Conservation (phyloP, 176 grass and related monocot genomes). For the Dendrocalamus sinicus region DNA sequence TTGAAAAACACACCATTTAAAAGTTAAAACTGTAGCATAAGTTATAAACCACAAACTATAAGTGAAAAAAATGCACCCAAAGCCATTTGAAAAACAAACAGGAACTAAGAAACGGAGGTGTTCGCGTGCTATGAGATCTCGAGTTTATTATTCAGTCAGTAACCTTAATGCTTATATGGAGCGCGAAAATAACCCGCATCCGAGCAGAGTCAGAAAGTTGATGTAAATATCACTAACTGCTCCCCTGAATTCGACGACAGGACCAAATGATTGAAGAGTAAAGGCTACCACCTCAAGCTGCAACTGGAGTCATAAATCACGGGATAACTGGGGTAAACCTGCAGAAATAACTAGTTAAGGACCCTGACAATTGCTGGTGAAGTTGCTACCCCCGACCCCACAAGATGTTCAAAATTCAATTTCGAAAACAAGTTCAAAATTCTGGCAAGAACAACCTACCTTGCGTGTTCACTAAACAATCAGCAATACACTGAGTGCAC, state of each 20-base stretch:
- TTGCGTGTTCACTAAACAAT: neutral
- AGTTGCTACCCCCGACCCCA: neutral
- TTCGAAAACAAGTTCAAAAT: neutral
- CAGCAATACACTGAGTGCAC: neutral
- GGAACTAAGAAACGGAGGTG: neutral
- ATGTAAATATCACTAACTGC: neutral
- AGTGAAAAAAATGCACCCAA: no score
- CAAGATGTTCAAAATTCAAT: neutral
- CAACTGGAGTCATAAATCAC: neutral
- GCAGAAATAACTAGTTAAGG: neutral
- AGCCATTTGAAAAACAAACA: neutral
- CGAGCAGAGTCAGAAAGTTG: neutral
- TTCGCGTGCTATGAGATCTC: neutral
- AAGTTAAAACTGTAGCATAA: fast-evolving
- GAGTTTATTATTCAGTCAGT: neutral
- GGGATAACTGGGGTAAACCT: neutral
- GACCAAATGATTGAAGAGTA: neutral
- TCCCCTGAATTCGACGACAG: neutral
- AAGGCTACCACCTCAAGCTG: neutral
- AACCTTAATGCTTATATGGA: neutral
- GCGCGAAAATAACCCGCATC: neutral
- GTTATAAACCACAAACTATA: no score
- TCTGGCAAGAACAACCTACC: neutral
- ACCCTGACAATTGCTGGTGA: neutral
- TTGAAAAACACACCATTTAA: no score